These are phyloP conservation scores for Fusarium nematophilum DNA, from an alignment of 2,329 filamentous ascomycete species.

Conservation along the genomic window DNA sequence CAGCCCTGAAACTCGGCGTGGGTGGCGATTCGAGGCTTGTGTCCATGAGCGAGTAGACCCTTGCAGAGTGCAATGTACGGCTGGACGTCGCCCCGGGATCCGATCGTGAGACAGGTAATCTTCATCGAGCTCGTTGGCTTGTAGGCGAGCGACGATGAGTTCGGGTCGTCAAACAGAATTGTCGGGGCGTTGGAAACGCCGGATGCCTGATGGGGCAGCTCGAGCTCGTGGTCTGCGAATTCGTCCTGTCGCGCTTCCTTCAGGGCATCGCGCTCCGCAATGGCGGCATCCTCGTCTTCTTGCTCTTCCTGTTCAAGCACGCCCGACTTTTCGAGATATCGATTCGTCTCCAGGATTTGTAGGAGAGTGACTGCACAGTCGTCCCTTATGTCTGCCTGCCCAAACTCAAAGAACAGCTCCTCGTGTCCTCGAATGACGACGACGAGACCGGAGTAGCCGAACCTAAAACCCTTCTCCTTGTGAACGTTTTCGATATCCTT, in stretches of 20 bases:
- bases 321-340: conserved; percentile 76
- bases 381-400: conserved; percentile 79
- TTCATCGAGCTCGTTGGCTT: conserved; percentile 83
- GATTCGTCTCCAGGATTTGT: conserved; percentile 77
- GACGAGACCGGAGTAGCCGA: conserved; percentile 90
- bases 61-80: conserved; percentile 98
- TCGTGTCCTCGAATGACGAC: conserved; percentile 95
- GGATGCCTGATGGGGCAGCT: conserved; percentile 59
- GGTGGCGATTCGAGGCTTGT: conserved; percentile 87
- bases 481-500: conserved; percentile 93
- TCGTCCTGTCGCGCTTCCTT: conserved; percentile 75
- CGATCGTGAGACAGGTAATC: conserved; percentile 95
- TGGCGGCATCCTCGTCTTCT: conserved; percentile 78
- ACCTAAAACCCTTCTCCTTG: conserved; percentile 94
- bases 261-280: conserved; percentile 83
- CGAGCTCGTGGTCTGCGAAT: conserved; percentile 62
- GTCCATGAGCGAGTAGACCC: conserved; percentile 86
- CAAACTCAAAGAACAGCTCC: conserved; percentile 96
- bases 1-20: conserved; percentile 90
- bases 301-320: conserved; percentile 75
- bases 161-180: conserved; percentile 89
- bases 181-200: conserved; percentile 71
- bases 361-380: conserved; percentile 88
- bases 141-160: conserved; percentile 89
- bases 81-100: conserved; percentile 94